Evolutionary conservation across 1,284 basidiomycete genomes (phyloP), one percentile per base, ranked within the genome.

Genomic region (Ustilago vetiveriae): DNA sequence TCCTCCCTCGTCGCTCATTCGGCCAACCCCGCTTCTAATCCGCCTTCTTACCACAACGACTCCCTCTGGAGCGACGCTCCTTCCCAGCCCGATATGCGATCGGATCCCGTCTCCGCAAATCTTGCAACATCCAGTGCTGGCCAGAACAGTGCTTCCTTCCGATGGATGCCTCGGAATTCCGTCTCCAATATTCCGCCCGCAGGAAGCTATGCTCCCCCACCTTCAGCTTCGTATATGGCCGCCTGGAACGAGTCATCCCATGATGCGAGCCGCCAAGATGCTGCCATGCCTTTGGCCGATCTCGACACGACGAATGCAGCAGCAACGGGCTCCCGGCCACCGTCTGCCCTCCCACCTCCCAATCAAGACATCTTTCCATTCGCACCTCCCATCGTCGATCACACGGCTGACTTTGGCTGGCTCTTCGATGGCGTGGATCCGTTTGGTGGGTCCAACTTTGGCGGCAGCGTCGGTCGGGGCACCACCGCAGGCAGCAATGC

Each of bases 391-490:
- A 42, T 37, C 40, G 38, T 58, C 19, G 72, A 74, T 30, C 65
- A 72, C 30, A 60, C 70, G 4, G 72, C 72, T 33, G 69, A 74
- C 38, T 74, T 72, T 29, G 70, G 59, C 42, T 74, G 72, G 72
- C 58, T 74, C 44, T 74, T 74, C 52, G 72, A 74, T 23, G 72
- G 68, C 17, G 59, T 64, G 16, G 70, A 74, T 50, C 65, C 68
- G 0, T 72, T 71, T 22, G 57, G 57, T 21, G 66, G 54, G n/a
- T 51, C 66, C n/a, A 57, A 52, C 11, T 59, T 39, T 41, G 62
- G 50, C 5, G 51, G 54, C 29, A 56, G 51, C 19, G 41, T 59
- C 30, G 42, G 58, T n/a, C 58, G 65, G 13, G 36, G 27, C 4
- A 26, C 54, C 24, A 56, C 48, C 24, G 37, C 50, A 8, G 54